Base-by-base conservation (phyloP, 176 grass and related monocot species). In the Lolium perenne region DNA sequence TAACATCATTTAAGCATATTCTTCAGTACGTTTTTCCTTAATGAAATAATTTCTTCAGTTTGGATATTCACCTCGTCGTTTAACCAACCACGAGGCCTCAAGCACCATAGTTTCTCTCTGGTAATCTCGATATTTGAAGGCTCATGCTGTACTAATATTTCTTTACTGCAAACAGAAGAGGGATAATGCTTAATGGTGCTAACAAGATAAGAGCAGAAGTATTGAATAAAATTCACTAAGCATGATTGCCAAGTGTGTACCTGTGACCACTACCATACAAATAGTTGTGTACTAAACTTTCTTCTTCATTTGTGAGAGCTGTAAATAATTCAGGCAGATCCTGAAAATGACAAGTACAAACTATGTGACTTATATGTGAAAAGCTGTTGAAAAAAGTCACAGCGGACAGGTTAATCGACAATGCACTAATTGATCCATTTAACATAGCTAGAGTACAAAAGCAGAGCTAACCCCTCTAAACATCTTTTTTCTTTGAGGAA, bases 101-200 rank as follows among this genome's bases (percentile, higher is more conserved):
- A 97, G 50, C 92, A 97, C 59, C 80, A 26, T 18, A 97, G 22
- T 70, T 88, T 92, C 58, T 92, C 85, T 82, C 70, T 83, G 75
- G 87, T 90, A 86, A 94, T 91, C 78, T 80, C 86, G 58, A 94
- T 94, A 77, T 89, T 97, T 74, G 94, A 97, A 72, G 66, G 41
- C 66, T 76, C 58, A 70, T 97, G 94, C 43, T 11, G 85, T 46
- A 94, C 88, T 79, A 94, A 51, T 48, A 92, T 76, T 49, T 74
- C 23, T 16, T 86, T 76, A 78, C 92, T 94, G 86, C 79, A 87
- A 84, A 82, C 51, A 47, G 0, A 78, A 93, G 12, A 26, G 5
- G 8, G 76, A 6, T 50, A 79, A 53, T 80, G 38, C 4, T 71
- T 83, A 35, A 78, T 63, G 16, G 15, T 60, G 41, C 46, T 12